phyloP scores from a whole-genome alignment of 2,329 filamentous ascomycete genomes.

The Madurella fahalii region DNA sequence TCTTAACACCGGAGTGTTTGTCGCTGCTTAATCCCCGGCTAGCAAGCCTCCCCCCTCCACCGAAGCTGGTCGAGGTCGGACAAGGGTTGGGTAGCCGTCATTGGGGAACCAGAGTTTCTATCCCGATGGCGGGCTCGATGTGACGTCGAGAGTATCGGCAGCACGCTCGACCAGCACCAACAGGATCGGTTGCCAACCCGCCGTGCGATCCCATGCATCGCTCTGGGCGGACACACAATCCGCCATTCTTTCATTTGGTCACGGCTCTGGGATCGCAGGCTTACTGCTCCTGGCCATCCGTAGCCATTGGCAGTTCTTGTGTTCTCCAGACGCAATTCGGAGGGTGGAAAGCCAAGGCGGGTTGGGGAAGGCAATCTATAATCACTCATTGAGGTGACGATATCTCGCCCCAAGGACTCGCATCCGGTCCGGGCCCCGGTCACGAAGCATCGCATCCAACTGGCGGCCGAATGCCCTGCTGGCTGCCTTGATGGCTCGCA shows the following conservation, averaged over 20 bases:
- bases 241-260: not conserved
- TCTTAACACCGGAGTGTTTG: not conserved
- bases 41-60: too few species aligned
- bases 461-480: too few species aligned
- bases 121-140: not conserved
- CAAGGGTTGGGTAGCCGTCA: not conserved
- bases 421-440: not conserved
- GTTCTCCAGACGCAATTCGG: not conserved
- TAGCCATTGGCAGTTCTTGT: not conserved
- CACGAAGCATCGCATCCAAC: not conserved
- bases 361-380: conserved; percentile 1
- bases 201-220: not conserved
- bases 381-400: conserved; percentile 13
- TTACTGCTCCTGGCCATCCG: not conserved
- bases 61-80: too few species aligned
- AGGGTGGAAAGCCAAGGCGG: conserved; percentile 9
- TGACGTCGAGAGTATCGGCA: not conserved
- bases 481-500: not conserved
- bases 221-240: not conserved
- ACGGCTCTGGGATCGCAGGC: not conserved
- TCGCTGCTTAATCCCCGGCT: not conserved
- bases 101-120: not conserved
- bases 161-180: not conserved
- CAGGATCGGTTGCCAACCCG: not conserved
- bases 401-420: not conserved